These are phyloP conservation scores for Panicum hallii DNA, from an alignment of 202 grass and related monocot species.

Conservation along the genomic window DNA sequence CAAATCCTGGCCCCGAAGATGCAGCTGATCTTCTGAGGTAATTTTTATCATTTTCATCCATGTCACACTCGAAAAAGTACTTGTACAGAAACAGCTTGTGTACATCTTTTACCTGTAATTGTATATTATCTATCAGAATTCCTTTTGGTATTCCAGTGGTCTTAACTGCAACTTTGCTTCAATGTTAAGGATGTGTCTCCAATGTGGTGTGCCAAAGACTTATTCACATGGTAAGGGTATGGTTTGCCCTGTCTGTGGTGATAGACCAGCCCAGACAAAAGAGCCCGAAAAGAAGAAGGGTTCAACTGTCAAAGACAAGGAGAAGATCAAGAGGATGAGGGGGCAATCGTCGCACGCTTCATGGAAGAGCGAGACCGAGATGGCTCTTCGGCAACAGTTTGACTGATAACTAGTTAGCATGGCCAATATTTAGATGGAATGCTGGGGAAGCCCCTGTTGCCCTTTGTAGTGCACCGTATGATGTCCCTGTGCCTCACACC, in stretches of 20 bases:
- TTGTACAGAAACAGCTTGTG: neutral
- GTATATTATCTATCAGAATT: neutral
- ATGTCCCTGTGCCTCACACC: neutral
- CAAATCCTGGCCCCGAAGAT: conserved; percentile 87
- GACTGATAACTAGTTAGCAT: conserved; percentile 61
- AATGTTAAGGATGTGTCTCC: conserved; percentile 74
- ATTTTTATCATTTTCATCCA: neutral
- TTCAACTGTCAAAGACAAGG: conserved; percentile 82
- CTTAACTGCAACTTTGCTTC: conserved; percentile 3
- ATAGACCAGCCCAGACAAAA: conserved; percentile 59
- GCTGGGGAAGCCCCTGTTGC: neutral
- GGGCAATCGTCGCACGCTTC: conserved; percentile 84
- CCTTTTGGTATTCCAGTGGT: neutral
- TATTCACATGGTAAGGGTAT: conserved; percentile 79
- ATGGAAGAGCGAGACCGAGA: conserved; percentile 98
- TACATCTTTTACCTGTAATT: conserved; percentile 16
- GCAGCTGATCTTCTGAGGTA: conserved; percentile 90
- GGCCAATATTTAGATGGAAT: neutral
- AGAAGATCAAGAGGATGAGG: conserved; percentile 92
- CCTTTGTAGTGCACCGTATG: neutral
- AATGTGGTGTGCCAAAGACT: conserved; percentile 91
- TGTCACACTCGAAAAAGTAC: neutral
- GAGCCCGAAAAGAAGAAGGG: conserved; percentile 77
- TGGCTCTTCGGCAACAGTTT: conserved; percentile 85
- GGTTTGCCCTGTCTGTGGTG: conserved; percentile 80